These are phyloP conservation scores for Centella asiatica DNA, from an alignment of 129 eudicot species.

Conservation along the genomic window DNA sequence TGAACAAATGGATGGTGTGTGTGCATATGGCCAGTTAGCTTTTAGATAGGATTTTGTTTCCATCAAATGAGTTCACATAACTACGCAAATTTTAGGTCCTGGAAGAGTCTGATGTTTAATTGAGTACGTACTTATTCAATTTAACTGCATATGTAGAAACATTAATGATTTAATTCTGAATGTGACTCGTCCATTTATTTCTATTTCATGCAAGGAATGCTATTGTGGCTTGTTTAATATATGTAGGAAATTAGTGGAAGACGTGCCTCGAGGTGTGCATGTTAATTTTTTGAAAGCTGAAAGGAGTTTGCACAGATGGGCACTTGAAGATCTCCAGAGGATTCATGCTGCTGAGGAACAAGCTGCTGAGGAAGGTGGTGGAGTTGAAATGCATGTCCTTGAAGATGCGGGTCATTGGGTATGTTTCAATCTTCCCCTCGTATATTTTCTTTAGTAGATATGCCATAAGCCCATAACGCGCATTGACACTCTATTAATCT, in stretches of 20 bases:
- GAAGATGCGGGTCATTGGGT: slow-evolving; percentile 99
- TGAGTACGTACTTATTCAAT: background rate
- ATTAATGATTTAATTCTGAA: no score
- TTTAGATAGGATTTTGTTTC: background rate
- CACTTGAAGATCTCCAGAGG: slow-evolving; percentile 86
- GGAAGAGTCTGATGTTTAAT: background rate
- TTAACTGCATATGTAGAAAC: no score
- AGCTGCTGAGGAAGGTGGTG: slow-evolving; percentile 88
- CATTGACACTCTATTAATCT: background rate
- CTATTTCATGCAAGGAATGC: background rate
- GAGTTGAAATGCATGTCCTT: slow-evolving; percentile 95
- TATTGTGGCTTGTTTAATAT: background rate
- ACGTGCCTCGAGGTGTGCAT: slow-evolving; percentile 89
- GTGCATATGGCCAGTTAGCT: background rate
- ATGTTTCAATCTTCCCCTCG: slow-evolving; percentile 22
- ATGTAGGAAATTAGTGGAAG: slow-evolving; percentile 82
- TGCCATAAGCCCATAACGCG: no score
- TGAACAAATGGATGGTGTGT: background rate
- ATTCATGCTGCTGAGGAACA: slow-evolving; percentile 91
- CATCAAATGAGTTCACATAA: background rate
- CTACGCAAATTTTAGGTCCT: background rate
- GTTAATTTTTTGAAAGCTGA: slow-evolving; percentile 81
- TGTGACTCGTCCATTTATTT: no score
- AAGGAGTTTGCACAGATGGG: slow-evolving; percentile 96
- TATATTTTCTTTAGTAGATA: no score